Evolutionary conservation across 305 asterid genomes (phyloP).

Genomic region (Solanum hybrid): DNA sequence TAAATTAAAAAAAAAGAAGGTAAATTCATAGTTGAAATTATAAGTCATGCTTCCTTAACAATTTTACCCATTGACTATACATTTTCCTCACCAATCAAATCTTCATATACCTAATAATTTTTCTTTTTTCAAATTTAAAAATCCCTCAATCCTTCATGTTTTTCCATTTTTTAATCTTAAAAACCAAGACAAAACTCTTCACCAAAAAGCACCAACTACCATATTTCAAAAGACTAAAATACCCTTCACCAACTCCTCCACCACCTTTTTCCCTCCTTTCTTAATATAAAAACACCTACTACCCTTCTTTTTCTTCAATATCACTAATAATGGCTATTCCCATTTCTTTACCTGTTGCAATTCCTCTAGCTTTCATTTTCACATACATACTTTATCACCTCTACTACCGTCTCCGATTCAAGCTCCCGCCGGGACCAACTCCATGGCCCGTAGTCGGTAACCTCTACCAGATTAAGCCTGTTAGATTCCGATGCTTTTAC

Average conservation of each 20-base stretch:
- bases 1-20: neutral
- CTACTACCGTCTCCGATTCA: conserved; percentile 28
- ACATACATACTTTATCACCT: conserved; percentile 25
- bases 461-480: conserved; percentile 43
- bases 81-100: neutral
- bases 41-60: neutral
- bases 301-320: neutral
- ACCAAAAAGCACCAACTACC: neutral
- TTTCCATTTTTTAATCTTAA: neutral
- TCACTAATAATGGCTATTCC: neutral
- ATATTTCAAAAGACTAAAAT: neutral
- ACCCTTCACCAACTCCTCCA: neutral
- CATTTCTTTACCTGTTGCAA: neutral
- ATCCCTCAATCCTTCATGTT: neutral
- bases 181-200: neutral
- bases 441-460: conserved; percentile 48
- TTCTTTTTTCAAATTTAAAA: neutral
- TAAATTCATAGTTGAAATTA: neutral
- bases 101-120: neutral
- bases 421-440: conserved; percentile 54
- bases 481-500: conserved; percentile 46
- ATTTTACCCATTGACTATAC: neutral
- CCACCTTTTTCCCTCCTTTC: neutral
- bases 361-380: conserved; percentile 20
- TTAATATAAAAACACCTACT: neutral